Percentiles rank a stretch among this genome's conserved stretches.
Evolutionary conservation across 1,139 yeast species (phyloP).

Genomic region (Candida glucosophila): DNA sequence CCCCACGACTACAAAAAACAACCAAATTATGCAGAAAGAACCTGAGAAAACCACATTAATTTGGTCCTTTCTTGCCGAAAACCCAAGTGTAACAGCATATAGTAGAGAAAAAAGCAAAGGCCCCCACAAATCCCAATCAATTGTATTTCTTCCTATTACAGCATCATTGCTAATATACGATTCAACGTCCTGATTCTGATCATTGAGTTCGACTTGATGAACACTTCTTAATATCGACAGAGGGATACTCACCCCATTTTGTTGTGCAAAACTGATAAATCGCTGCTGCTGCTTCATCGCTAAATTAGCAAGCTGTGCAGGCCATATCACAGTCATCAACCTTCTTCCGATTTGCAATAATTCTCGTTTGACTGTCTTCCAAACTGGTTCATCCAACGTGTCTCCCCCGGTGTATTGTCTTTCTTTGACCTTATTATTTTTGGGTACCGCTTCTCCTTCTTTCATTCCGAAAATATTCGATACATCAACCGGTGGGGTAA

Average conservation of each 20-base stretch:
- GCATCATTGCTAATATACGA: slow-evolving; percentile 11
- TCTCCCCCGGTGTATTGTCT: slow-evolving; percentile 77
- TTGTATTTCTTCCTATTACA: slow-evolving; percentile 19
- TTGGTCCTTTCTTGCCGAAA: slow-evolving; percentile 29
- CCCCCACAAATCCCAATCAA: slow-evolving; percentile 90
- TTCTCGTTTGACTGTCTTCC: slow-evolving; percentile 62
- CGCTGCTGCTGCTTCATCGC: slow-evolving; percentile 38
- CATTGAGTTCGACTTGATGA: slow-evolving; percentile 21
- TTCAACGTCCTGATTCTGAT: slow-evolving; percentile 13
- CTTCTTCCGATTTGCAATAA: slow-evolving; percentile 56
- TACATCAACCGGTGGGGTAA: no score
- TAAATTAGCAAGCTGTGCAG: slow-evolving; percentile 38
- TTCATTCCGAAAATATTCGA: no score
- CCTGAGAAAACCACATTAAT: slow-evolving; percentile 44
- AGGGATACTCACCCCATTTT: slow-evolving; percentile 39
- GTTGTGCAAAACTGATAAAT: slow-evolving; percentile 33
- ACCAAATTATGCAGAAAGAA: slow-evolving; percentile 40
- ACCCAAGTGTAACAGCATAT: slow-evolving; percentile 49
- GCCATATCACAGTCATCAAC: slow-evolving; percentile 67
- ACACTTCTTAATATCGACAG: slow-evolving; percentile 26
- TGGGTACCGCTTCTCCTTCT: no score
- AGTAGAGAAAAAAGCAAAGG: slow-evolving; percentile 66
- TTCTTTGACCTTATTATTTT: slow-evolving; percentile 53
- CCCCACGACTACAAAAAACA: slow-evolving; percentile 50
- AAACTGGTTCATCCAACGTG: slow-evolving; percentile 77